These are phyloP conservation scores for Cynara cardunculus DNA, from an alignment of 129 eudicot species.

Conservation along the genomic window DNA sequence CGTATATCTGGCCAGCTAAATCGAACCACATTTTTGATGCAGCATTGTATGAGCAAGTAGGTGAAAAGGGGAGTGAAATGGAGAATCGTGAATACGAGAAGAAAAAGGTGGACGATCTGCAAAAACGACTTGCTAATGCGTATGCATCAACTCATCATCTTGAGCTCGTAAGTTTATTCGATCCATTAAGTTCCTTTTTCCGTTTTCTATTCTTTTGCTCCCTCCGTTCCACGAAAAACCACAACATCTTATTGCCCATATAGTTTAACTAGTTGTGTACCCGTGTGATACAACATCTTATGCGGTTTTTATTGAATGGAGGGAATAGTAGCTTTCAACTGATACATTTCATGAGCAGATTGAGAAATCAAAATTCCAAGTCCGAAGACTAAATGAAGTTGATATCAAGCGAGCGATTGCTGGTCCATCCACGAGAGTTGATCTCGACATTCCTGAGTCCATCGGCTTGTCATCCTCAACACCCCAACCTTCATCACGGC, in stretches of 20 bases:
- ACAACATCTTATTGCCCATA: not conserved
- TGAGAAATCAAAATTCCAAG: slow-evolving; percentile 59
- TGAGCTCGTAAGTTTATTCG: slow-evolving; percentile 48
- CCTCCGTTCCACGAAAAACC: not conserved
- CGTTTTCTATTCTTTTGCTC: not conserved
- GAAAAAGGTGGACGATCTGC: slow-evolving; percentile 71
- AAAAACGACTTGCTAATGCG: slow-evolving; percentile 63
- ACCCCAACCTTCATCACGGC: slow-evolving; percentile 53
- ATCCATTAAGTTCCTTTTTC: not conserved
- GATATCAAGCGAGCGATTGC: slow-evolving; percentile 76
- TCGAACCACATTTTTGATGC: slow-evolving; percentile 19
- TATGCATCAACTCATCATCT: slow-evolving; percentile 61
- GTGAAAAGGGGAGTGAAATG: slow-evolving; percentile 62
- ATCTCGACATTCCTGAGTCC: slow-evolving; percentile 98
- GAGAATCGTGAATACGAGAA: slow-evolving; percentile 73
- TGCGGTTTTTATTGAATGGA: not conserved
- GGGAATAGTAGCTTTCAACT: not conserved
- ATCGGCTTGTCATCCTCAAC: slow-evolving; percentile 58
- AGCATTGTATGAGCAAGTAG: slow-evolving; percentile 88
- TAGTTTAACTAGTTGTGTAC: not conserved
- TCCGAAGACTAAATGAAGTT: slow-evolving; percentile 51
- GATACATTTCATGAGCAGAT: slow-evolving; percentile 35
- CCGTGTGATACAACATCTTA: not conserved
- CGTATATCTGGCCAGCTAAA: not conserved
- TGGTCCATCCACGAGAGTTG: slow-evolving; percentile 54